Base-by-base conservation (phyloP, 495 filamentous ascomycete species). In the Tuber umbilicatum region DNA sequence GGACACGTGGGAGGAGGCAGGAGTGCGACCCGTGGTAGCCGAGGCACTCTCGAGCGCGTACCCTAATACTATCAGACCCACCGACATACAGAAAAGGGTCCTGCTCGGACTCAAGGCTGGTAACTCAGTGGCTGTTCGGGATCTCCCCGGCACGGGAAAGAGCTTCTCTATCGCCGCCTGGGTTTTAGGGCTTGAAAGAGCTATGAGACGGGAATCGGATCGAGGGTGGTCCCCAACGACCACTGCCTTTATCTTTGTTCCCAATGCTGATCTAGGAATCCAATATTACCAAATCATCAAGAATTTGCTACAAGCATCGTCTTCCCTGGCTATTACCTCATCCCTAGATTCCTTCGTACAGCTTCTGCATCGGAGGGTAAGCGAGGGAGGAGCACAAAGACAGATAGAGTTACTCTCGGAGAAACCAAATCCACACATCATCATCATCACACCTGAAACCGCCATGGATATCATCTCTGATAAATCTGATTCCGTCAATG, bases 111-210 rank as follows among this genome's bases (percentile, higher is more conserved):
- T 82, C 27, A 71, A 43, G 19, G 78, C 78, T 45, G 75, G 81
- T 27, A 72, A 78, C 45, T 80, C 78, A 1, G 45, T 82, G n/a
- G 72, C 73, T 27, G 75, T 67, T 2, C 71, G 74, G 19, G 71
- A 74, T 40, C 70, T 76, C 14, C 80, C 81, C 2, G 81, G 75
- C 7, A 80, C 75, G 3, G 81, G 81, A 37, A 82, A 82, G 72
- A 81, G 75, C 2, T 82, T 82, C 35, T 78, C 80, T 17, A 80
- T 82, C n/a, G 74, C 78, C 5, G 70, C 73, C 16, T 82, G 81
- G 81, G 60, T 82, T 21, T 43, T 82, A 39, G 75, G 78, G 5
- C 64, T 82, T 5, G 73, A 78, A 39, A 71, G 81, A 12, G 43
- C 80, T 14, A 71, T 76, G 41, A 64, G 64, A 35, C 9, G 43